phyloP scores from a whole-genome alignment of 179 eudicot genomes.

The Heliamphora pulchella region DNA sequence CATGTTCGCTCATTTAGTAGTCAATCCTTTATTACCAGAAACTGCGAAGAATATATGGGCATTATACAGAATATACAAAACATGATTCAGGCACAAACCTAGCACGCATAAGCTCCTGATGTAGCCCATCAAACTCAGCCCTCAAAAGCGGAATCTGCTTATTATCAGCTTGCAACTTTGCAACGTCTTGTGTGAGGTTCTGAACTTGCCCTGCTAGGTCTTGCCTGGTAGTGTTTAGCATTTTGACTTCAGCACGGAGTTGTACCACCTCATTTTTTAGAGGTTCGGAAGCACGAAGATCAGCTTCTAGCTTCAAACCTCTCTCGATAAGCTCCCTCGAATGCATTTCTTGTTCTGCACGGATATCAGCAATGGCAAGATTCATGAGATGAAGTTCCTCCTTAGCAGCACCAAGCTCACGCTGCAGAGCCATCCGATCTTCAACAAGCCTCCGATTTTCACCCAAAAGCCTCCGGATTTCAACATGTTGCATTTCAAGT shows the following conservation, averaged over 20 bases:
- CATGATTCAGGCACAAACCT: constrained; percentile 45
- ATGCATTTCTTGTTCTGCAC: constrained; percentile 63
- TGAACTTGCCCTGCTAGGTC: constrained; percentile 66
- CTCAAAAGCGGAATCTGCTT: constrained; percentile 64
- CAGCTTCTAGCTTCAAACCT: constrained; percentile 77
- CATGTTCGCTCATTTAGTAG: not conserved
- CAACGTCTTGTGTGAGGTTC: constrained; percentile 56
- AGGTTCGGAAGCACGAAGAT: constrained; percentile 74
- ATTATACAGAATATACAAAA: constrained; percentile 1
- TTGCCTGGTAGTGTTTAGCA: constrained; percentile 53
- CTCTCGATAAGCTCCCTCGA: constrained; percentile 84
- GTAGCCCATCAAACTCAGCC: constrained; percentile 67
- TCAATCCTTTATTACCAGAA: not conserved
- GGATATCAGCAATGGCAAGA: constrained; percentile 55
- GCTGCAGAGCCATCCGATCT: constrained; percentile 65
- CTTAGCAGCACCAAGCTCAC: constrained; percentile 64
- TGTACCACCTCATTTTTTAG: constrained; percentile 60
- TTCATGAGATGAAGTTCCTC: constrained; percentile 78
- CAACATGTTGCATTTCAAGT: constrained; percentile 72
- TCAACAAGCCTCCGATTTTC: constrained; percentile 84
- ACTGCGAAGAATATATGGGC: not conserved
- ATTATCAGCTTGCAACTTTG: constrained; percentile 60
- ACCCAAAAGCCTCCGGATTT: constrained; percentile 69
- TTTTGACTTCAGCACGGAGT: constrained; percentile 67
- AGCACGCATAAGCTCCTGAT: constrained; percentile 76